Evolutionary conservation across 805 yeast species (phyloP), one percentile per base, ranked within the genome.

Genomic region (Scheffersomyces ergatensis): DNA sequence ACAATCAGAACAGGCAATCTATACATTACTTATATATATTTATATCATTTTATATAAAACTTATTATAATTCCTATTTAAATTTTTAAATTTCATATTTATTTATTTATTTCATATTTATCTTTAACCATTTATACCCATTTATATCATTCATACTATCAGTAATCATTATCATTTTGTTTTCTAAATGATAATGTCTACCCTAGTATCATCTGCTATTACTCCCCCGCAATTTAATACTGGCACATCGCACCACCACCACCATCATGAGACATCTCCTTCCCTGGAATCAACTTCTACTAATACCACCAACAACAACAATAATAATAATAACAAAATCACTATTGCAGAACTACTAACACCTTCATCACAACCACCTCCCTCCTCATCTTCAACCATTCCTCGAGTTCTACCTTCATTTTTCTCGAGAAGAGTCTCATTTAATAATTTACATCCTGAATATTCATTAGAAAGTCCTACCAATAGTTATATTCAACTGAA

Each of bases 381-480:
- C 13, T 21, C 33, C 7, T 33, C 31, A 37, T 29, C 29, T 14
- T 14, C 17, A 8, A 4, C 32, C 5, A 32, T 31, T 25, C 23
- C 39, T 23, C 25, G 14, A 21, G 21, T 33, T n/a, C 19, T 16
- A 20, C 26, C 39, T 25, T 37, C 44, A 25, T 42, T 31, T 35
- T 50, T 40, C 35, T 40, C 70, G 11, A 46, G 74, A 38, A 53
- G 76, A 35, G 78, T 73, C 2, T 70, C 76, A 12, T 73, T 73
- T 56, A 70, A 68, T 48, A 70, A 70, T 45, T 48, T 72, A 33
- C 54, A 60, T 30, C 69, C 69, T 5, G 62, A 40, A 49, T 38
- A 40, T 15, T 18, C 15, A 8, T 5, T 14, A 14, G 32, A 29
- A 29, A 14, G 32, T 29, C 32, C 32, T 14, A 5, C 32, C 18